Evolutionary conservation across 2,329 filamentous ascomycete species (phyloP), one percentile per base, ranked within the genome.

Genomic region (Colletotrichum theobromicola): DNA sequence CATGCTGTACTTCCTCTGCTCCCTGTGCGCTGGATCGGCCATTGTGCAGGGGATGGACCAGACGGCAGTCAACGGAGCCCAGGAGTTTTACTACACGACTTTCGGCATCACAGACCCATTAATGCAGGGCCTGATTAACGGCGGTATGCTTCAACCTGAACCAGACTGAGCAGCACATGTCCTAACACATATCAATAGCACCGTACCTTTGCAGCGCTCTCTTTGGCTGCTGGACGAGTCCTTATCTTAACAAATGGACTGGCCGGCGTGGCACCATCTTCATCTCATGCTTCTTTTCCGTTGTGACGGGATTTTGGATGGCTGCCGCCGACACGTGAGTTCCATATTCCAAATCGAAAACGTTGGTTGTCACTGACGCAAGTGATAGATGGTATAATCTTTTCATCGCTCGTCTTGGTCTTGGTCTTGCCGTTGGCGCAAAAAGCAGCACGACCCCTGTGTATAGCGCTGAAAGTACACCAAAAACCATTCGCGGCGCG

Each of bases 181-280:
- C 15, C 21, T 62, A n/a, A 62, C 60, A 42, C 12, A 18, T 4
- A 4, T 7, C n/a, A 10, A 7, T 42, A 62, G 88, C 87, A 1
- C 88, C 88, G 0, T 90, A 90, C 74, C 82, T 93, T 85, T 79
- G 90, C 89, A 64, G 85, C 88, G 81, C 82, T 0, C 65, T 83
- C 0, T 60, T 82, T 61, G 82, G 81, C 3, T 84, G 82, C 64
- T 84, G 82, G 82, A 83, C 81, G 0, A 82, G 80, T 16, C 80
- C 81, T 4, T 1, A 75, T 80, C 2, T 93, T 71, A 93, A 93
- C 79, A 88, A 90, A 73, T 88, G 84, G 79, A 90, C 92, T 69
- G 92, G 92, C 7, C 89, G 92, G 37, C 87, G 92, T 2, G 91
- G 92, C 32, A 93, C 91, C 5, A 92, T 93, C 66, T 92, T 93